These are phyloP conservation scores for Durotheca rogersii DNA, from an alignment of 495 filamentous ascomycete genomes.

Conservation along the genomic window DNA sequence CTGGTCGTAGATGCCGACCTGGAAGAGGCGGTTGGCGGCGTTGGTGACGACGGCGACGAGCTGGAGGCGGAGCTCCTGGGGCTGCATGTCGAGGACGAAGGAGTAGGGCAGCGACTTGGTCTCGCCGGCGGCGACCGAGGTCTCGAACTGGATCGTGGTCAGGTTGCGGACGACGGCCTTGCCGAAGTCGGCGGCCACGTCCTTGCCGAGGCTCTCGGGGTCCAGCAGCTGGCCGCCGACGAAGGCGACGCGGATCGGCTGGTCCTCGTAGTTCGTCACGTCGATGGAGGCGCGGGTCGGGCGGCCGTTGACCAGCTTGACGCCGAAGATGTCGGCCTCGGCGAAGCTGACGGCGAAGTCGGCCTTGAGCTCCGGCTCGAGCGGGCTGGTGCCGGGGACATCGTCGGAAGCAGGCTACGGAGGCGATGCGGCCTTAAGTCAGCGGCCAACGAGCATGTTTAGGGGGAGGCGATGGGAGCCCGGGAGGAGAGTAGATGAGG, in stretches of 20 bases:
- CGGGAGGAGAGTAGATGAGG: slow-evolving; percentile 20
- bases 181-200: slow-evolving; percentile 52
- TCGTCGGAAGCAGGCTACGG: slow-evolving; percentile 33
- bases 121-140: slow-evolving; percentile 75
- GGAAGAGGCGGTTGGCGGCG: slow-evolving; percentile 64
- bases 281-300: slow-evolving; percentile 80
- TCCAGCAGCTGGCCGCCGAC: slow-evolving; percentile 76
- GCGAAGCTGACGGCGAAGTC: slow-evolving; percentile 79
- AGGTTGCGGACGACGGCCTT: slow-evolving; percentile 75
- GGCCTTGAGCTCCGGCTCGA: slow-evolving; percentile 66
- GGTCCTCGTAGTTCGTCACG: slow-evolving; percentile 79
- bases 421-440: slow-evolving; percentile 11
- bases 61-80: slow-evolving; percentile 80
- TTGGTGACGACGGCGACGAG: slow-evolving; percentile 71
- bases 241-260: slow-evolving; percentile 71
- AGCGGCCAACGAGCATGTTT: too few species aligned
- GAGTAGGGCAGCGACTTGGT: slow-evolving; percentile 74
- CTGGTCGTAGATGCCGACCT: slow-evolving; percentile 79
- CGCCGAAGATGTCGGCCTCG: slow-evolving; percentile 80
- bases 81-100: slow-evolving; percentile 90
- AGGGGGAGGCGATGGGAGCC: too few species aligned
- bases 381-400: slow-evolving; percentile 47
- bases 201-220: slow-evolving; percentile 46
- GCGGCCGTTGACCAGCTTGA: slow-evolving; percentile 92
- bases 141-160: slow-evolving; percentile 70